A percentile compares a stretch with the other conserved stretches of the same genome.
Conservation (phyloP, 352 stramenopile species). For the Phytophthora aleatoria region DNA sequence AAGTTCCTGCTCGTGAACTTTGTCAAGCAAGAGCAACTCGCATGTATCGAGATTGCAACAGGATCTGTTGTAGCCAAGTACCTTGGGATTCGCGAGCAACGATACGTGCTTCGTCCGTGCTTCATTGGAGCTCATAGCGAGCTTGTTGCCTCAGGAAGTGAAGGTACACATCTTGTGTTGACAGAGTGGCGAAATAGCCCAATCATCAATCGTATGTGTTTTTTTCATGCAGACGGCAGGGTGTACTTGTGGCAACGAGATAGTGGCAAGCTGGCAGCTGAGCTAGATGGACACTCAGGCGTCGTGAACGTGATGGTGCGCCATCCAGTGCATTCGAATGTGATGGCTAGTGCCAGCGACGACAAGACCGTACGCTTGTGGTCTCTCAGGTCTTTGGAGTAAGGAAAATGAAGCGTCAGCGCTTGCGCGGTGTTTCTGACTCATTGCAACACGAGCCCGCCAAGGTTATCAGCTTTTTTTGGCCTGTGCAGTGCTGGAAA, state of each 20-base stretch:
- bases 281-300: conserved; percentile 60
- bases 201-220: conserved; percentile 1
- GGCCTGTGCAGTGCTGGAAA: neutral
- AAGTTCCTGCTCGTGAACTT: conserved; percentile 68
- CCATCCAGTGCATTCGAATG: conserved; percentile 52
- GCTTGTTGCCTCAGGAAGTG: conserved; percentile 65
- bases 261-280: conserved; percentile 43
- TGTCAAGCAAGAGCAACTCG: conserved; percentile 64
- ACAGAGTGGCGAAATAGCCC: neutral
- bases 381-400: conserved; percentile 35
- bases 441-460: conserved; percentile 4
- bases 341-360: conserved; percentile 75
- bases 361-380: conserved; percentile 72
- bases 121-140: conserved; percentile 59
- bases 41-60: conserved; percentile 52
- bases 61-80: conserved; percentile 55
- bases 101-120: conserved; percentile 68
- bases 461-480: neutral
- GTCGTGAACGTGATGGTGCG: conserved; percentile 71
- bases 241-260: conserved; percentile 69
- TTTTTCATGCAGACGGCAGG: conserved; percentile 46
- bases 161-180: conserved; percentile 47
- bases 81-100: conserved; percentile 58
- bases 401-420: conserved; percentile 12
- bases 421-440: conserved; percentile 4